A percentile compares a stretch with the other conserved stretches of the same genome.
Conservation (phyloP, 805 yeast genomes). For the Sugiyamaella lignohabitans region DNA sequence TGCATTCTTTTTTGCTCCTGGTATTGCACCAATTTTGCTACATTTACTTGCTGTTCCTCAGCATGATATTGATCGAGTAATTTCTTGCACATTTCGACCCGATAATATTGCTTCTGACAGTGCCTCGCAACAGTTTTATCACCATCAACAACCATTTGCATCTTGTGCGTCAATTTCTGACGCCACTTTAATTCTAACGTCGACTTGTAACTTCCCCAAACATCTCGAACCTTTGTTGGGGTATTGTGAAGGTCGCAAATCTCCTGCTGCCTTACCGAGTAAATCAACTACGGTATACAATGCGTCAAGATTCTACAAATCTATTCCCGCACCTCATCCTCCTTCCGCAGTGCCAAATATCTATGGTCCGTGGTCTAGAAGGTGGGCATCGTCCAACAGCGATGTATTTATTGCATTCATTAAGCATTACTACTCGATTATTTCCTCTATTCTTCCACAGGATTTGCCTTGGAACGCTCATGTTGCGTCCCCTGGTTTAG, state of each 20-base stretch:
- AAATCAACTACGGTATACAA: neutral
- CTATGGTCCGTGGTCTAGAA: slow-evolving; percentile 33
- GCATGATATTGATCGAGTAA: slow-evolving; percentile 23
- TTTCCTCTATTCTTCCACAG: slow-evolving; percentile 24
- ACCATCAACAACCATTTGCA: neutral
- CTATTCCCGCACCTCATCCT: slow-evolving; percentile 12
- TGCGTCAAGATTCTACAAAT: neutral
- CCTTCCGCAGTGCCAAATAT: slow-evolving; percentile 16
- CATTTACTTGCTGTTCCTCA: slow-evolving; percentile 27
- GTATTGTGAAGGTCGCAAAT: slow-evolving; percentile 7
- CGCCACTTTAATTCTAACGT: neutral
- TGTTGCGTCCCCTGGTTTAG: slow-evolving; percentile 24
- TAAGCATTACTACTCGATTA: slow-evolving; percentile 35
- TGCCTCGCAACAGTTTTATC: neutral
- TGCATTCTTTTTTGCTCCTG: slow-evolving; percentile 48
- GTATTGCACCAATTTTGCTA: slow-evolving; percentile 43
- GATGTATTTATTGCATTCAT: slow-evolving; percentile 37
- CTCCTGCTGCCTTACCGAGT: slow-evolving; percentile 3
- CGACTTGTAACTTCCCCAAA: slow-evolving; percentile 20
- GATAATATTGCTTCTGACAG: neutral
- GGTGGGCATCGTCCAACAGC: slow-evolving; percentile 32
- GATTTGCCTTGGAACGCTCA: slow-evolving; percentile 20
- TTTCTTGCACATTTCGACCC: slow-evolving; percentile 13
- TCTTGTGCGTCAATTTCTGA: slow-evolving; percentile 1
- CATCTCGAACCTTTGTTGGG: slow-evolving; percentile 27